These are phyloP conservation scores for Limtongozyma cylindracea DNA, from an alignment of 805 yeast species.

Conservation along the genomic window DNA sequence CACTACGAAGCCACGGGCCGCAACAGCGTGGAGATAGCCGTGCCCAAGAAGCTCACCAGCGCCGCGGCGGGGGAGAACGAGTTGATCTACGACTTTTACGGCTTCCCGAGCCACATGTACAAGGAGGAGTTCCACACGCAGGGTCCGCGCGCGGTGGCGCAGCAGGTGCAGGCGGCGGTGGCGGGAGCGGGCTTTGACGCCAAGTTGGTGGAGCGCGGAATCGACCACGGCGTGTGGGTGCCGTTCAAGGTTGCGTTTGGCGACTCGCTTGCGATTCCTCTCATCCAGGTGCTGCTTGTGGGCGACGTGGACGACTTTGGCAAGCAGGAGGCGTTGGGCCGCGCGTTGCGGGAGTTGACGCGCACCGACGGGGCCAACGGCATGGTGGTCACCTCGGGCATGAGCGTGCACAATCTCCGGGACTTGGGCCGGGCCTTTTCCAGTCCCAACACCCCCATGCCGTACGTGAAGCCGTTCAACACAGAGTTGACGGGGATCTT, in stretches of 20 bases:
- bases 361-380: no score
- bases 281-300: conserved; percentile 24
- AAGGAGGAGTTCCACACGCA: conserved; percentile 30
- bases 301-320: conserved; percentile 12
- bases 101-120: conserved; percentile 45
- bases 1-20: conserved; percentile 39
- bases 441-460: conserved; percentile 6
- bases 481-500: conserved; percentile 15
- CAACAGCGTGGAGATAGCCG: conserved; percentile 20
- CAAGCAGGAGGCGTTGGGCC: conserved; percentile 26
- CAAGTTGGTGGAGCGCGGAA: conserved; percentile 25
- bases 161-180: conserved; percentile 11
- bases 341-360: conserved; percentile 13
- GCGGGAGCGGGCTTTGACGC: conserved; percentile 21
- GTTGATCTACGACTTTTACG: conserved; percentile 51
- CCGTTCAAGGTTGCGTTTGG: conserved; percentile 49
- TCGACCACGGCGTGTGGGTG: conserved; percentile 74
- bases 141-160: conserved; percentile 16
- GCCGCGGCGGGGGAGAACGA: conserved; percentile 15
- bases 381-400: conserved; percentile 40
- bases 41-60: conserved; percentile 8
- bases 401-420: conserved; percentile 54
- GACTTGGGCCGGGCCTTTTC: conserved; percentile 14
- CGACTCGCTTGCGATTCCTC: conserved; percentile 11
- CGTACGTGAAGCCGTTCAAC: conserved; percentile 30